These are phyloP conservation scores for Medicago arabica DNA, from an alignment of 306 rosid genomes.

Conservation along the genomic window DNA sequence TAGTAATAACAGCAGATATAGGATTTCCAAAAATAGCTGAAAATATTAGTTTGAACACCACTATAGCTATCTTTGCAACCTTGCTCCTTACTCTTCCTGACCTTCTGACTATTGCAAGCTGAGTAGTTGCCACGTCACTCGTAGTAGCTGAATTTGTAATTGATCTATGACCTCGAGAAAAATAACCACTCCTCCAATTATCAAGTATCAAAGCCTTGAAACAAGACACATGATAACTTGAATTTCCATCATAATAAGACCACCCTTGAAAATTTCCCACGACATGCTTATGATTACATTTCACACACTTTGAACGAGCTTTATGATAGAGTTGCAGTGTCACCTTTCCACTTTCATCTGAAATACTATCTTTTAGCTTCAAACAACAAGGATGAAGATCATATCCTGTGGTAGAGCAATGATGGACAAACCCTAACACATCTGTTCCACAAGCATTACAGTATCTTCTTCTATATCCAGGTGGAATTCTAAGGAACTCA, in stretches of 20 bases:
- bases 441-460: conserved; percentile 66
- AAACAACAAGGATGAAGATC: conserved; percentile 59
- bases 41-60: conserved; percentile 47
- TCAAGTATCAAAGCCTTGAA: too few relatives aligned
- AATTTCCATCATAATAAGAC: neutral
- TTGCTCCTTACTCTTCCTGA: conserved; percentile 22
- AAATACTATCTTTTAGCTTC: conserved; percentile 31
- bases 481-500: conserved; percentile 24
- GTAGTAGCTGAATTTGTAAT: too few relatives aligned
- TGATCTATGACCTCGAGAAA: too few relatives aligned
- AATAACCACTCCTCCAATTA: too few relatives aligned
- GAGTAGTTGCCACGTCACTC: too few relatives aligned
- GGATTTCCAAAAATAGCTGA: conserved; percentile 59
- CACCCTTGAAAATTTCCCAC: conserved; percentile 43
- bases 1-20: conserved; percentile 28
- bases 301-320: conserved; percentile 39
- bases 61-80: neutral
- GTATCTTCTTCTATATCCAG: neutral
- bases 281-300: conserved; percentile 46
- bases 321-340: conserved; percentile 28
- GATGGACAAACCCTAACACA: conserved; percentile 52
- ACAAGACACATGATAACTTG: too few relatives aligned
- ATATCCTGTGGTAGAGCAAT: conserved; percentile 33
- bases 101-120: neutral
- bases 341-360: conserved; percentile 24